phyloP scores from a whole-genome alignment of 495 filamentous ascomycete species.

The Astrocystis sublimbata region DNA sequence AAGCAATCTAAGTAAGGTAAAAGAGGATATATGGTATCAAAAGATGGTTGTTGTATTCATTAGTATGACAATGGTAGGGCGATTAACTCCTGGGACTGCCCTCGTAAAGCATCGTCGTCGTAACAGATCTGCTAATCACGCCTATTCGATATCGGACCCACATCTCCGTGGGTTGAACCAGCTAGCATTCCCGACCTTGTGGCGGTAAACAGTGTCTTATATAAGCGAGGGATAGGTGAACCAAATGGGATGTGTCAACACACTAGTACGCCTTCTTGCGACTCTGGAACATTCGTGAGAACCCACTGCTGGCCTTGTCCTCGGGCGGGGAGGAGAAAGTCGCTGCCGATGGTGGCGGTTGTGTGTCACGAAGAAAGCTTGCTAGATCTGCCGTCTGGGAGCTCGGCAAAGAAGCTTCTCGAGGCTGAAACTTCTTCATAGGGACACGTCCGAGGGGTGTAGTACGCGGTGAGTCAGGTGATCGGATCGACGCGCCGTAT shows the following conservation, averaged over 20 bases:
- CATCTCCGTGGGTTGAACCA: too few species aligned
- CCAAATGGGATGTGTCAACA: neutral
- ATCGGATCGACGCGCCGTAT: slow-evolving; percentile 22
- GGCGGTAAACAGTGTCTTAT: neutral
- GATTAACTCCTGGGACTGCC: neutral
- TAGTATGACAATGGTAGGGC: neutral
- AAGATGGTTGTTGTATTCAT: slow-evolving; percentile 24
- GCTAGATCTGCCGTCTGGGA: slow-evolving; percentile 69
- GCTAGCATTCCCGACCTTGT: neutral
- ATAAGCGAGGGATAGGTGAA: neutral
- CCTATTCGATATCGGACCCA: neutral
- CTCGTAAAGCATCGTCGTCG: neutral
- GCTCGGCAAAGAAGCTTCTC: slow-evolving; percentile 46
- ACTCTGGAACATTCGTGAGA: slow-evolving; percentile 36
- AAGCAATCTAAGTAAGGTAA: neutral
- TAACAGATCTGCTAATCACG: neutral
- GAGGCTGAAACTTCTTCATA: slow-evolving; percentile 56
- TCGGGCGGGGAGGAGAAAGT: slow-evolving; percentile 22
- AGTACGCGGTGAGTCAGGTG: slow-evolving; percentile 18
- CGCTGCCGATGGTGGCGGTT: slow-evolving; percentile 56
- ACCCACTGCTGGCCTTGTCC: slow-evolving; percentile 27
- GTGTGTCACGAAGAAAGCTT: slow-evolving; percentile 76
- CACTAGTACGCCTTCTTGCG: slow-evolving; percentile 35
- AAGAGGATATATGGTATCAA: slow-evolving; percentile 21
- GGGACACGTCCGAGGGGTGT: slow-evolving; percentile 36